phyloP scores from a whole-genome alignment of 805 yeast genomes.

The Candida ipomoeae region DNA sequence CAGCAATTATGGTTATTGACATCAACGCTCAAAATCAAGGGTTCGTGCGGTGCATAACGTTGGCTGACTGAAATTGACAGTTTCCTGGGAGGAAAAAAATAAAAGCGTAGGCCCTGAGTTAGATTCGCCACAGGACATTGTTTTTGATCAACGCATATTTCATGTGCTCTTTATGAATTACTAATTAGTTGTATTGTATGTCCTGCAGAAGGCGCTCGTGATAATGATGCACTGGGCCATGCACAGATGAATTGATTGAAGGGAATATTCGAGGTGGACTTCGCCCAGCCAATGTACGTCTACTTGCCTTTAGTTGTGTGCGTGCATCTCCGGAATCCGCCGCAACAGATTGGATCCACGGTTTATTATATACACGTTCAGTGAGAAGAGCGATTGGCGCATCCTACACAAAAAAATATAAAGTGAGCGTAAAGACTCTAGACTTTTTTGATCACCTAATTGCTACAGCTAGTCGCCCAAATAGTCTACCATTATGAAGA shows the following conservation, averaged over 20 bases:
- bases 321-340: neutral
- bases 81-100: neutral
- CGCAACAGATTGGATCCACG: neutral
- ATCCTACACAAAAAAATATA: slow-evolving; percentile 1
- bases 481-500: slow-evolving; percentile 24
- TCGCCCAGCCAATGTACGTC: neutral
- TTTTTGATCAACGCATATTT: neutral
- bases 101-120: neutral
- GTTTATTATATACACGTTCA: neutral
- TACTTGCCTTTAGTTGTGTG: neutral
- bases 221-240: neutral
- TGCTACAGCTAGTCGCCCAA: neutral
- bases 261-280: neutral
- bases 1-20: too few relatives aligned
- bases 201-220: neutral
- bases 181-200: neutral
- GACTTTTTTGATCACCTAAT: neutral
- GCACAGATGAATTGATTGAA: neutral
- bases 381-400: neutral
- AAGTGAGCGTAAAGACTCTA: neutral
- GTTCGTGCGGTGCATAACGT: too few relatives aligned
- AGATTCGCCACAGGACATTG: neutral
- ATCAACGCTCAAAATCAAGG: too few relatives aligned
- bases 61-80: too few relatives aligned
- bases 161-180: neutral